Percentiles rank a stretch among this genome's conserved stretches.
These are phyloP conservation scores for Thielaviopsis musarum DNA, from an alignment of 2,329 filamentous ascomycete genomes.

Conservation along the genomic window DNA sequence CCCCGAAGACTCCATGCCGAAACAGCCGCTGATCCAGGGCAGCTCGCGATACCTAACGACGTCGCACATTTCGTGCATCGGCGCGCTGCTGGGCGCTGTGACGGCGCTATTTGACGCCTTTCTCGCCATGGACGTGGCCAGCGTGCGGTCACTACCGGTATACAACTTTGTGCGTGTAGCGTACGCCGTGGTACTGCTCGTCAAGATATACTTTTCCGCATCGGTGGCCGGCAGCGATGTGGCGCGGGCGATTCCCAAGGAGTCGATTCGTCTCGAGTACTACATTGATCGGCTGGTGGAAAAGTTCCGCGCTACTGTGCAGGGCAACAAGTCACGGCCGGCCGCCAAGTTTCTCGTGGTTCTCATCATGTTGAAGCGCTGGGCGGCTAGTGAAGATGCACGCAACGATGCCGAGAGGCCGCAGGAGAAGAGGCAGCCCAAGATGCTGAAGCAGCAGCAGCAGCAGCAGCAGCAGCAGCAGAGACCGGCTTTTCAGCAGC, in stretches of 20 bases:
- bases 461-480: neutral
- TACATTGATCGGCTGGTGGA: slow-evolving; percentile 56
- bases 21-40: slow-evolving; percentile 4
- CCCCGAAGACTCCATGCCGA: neutral
- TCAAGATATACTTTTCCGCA: slow-evolving; percentile 57
- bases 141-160: slow-evolving; percentile 48
- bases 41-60: slow-evolving; percentile 23
- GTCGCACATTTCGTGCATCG: slow-evolving; percentile 21
- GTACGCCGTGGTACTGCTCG: slow-evolving; percentile 53
- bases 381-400: slow-evolving; percentile 33
- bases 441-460: neutral
- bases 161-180: slow-evolving; percentile 56
- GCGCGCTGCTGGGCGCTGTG: slow-evolving; percentile 23
- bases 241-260: slow-evolving; percentile 50
- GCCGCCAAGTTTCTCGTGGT: slow-evolving; percentile 56
- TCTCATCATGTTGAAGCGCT: slow-evolving; percentile 50
- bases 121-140: slow-evolving; percentile 38
- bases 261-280: slow-evolving; percentile 45
- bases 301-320: slow-evolving; percentile 47
- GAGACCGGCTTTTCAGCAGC: too few relatives aligned
- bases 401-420: neutral
- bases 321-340: slow-evolving; percentile 45
- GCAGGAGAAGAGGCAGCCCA: too few relatives aligned
- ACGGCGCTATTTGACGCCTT: slow-evolving; percentile 44
- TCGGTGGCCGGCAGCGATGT: slow-evolving; percentile 47